Evolutionary conservation across 305 asterid species (phyloP).

Genomic region (Solanum chacoense): DNA sequence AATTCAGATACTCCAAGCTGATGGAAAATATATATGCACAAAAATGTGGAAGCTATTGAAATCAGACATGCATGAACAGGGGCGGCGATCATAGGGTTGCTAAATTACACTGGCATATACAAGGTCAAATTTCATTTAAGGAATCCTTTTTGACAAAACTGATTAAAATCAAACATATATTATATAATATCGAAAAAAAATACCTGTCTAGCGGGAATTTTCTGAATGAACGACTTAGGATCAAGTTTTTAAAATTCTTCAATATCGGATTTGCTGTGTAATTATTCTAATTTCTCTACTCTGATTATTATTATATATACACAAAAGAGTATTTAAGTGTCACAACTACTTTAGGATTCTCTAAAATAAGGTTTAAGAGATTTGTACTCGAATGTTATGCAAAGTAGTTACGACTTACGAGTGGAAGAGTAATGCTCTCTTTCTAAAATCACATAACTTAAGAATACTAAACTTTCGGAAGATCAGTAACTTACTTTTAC

Average conservation of each 20-base stretch:
- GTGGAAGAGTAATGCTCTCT: not conserved
- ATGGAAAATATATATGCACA: not conserved
- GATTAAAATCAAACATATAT: not conserved
- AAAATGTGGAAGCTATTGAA: not conserved
- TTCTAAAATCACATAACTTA: not conserved
- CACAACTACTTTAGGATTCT: not conserved
- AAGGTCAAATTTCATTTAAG: not conserved
- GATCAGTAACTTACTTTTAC: not conserved
- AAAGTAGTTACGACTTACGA: not conserved
- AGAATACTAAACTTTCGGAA: not conserved
- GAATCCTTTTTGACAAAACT: too few species aligned
- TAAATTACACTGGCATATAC: too few species aligned
- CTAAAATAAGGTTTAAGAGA: not conserved
- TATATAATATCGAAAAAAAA: too few species aligned
- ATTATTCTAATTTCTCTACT: not conserved
- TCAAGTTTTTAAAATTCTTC: not conserved
- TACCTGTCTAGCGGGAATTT: not conserved
- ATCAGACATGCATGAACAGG: not conserved
- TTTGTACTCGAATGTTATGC: not conserved
- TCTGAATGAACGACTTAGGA: not conserved
- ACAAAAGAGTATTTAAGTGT: not conserved
- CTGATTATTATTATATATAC: not conserved
- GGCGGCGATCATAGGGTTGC: not conserved
- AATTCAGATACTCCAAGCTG: not conserved
- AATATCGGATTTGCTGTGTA: not conserved